Percentiles rank a stretch among this genome's conserved stretches.
Evolutionary conservation across 1,139 yeast species (phyloP).

Genomic region (Nematodospora anomalae): DNA sequence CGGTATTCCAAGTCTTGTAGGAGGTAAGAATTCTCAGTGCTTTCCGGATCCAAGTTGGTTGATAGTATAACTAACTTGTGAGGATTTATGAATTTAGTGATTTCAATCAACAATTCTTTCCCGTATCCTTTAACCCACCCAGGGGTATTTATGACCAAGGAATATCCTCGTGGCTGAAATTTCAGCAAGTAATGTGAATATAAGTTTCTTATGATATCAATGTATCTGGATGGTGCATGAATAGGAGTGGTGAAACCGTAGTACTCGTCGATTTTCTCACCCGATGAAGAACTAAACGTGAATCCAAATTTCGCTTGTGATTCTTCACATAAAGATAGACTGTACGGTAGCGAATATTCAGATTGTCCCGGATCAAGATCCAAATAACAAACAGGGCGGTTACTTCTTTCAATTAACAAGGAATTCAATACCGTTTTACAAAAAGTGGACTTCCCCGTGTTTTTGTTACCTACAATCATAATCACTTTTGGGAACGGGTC

Average conservation of each 20-base stretch:
- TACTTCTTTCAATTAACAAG: constrained; percentile 20
- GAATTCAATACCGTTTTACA: constrained; percentile 55
- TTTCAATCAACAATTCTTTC: constrained; percentile 54
- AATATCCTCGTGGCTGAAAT: constrained; percentile 17
- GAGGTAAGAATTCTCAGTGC: constrained; percentile 26
- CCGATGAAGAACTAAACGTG: constrained; percentile 8
- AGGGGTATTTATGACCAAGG: constrained; percentile 72
- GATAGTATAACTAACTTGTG: constrained; percentile 48
- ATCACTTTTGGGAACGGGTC: constrained; percentile 20
- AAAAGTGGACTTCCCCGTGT: constrained; percentile 83
- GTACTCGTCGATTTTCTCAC: constrained; percentile 38
- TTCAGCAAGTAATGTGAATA: constrained; percentile 29
- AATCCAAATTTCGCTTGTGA: constrained; percentile 27
- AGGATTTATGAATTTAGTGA: constrained; percentile 52
- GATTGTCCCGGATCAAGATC: constrained; percentile 95
- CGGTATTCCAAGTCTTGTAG: constrained; percentile 23
- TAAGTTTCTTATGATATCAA: constrained; percentile 45
- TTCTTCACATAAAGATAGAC: constrained; percentile 47
- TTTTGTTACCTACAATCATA: constrained; percentile 53
- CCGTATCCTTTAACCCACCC: constrained; percentile 97
- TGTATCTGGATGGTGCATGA: constrained; percentile 61
- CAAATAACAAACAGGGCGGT: constrained; percentile 43
- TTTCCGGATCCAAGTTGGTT: constrained; percentile 19
- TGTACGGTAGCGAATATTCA: constrained; percentile 73
- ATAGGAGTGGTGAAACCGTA: constrained; percentile 77